Base-by-base conservation (phyloP, 2,329 filamentous ascomycete species). In the Arthrinium phaeospermum region DNA sequence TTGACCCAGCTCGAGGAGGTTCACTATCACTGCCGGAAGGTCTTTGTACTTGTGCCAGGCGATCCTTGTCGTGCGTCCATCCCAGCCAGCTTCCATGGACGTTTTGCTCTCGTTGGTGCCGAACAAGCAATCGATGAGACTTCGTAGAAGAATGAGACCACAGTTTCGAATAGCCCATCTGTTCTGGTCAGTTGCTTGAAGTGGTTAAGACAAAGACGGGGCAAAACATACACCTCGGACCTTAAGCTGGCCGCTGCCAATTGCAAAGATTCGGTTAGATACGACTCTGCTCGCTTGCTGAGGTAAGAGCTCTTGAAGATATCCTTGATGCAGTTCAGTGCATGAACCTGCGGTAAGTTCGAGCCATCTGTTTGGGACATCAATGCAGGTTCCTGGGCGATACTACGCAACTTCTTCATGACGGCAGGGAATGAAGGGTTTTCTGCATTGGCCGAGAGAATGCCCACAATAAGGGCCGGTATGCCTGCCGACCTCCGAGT, bases 121-220 rank as follows among this genome's bases (percentile, higher is more conserved):
- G 41, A 96, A 90, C 0, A 97, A 84, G 74, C 90, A 89, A 79
- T 96, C 94, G 70, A 97, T 93, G 6, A 98, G 86, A 74, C 94
- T 94, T 71, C 96, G 91, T 75, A 98, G 91, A 8, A 99, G 89
- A 83, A 98, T 93, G 46, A 98, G 84, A 1, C 95, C 95, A 76
- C 95, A 98, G 80, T 99, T 99, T 0, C 95, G 92, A 72, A 99
- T 95, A 0, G 95, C 94, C 96, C 96, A 99, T 30, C 91, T 93
- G 75, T 72, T 16, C 37, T 51, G 45, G 24, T 68, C 7, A 68
- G 67, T 30, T 34, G 3, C 13, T 3, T 67, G 13, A 16, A 19
- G 3, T 41, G 34, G 4, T 12, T 1, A 16, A n/a, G n/a, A 14
- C 22, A 3, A 6, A 41, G 13, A 3, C 22, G n/a, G 74, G 44